phyloP scores from a whole-genome alignment of 2,329 filamentous ascomycete genomes.

The Tolypocladium endophyticum region DNA sequence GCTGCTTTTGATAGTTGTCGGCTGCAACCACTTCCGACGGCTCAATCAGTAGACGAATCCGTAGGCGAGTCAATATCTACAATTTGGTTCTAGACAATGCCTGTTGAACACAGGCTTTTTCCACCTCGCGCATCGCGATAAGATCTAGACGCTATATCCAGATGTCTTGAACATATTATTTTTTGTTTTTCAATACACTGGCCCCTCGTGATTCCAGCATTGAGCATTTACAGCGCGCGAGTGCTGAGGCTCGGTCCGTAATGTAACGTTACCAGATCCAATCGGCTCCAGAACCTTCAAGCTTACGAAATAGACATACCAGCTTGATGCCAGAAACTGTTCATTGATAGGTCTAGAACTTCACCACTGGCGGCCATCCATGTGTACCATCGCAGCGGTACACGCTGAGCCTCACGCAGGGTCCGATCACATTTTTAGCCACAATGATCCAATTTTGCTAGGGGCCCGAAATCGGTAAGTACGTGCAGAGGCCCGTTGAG shows the following conservation, averaged over 20 bases:
- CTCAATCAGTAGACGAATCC: neutral
- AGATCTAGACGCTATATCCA: neutral
- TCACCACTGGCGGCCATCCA: neutral
- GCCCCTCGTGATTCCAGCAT: neutral
- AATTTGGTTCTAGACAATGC: neutral
- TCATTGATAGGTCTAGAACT: neutral
- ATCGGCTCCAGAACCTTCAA: neutral
- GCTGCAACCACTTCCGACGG: neutral
- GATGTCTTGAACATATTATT: neutral
- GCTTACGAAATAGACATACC: neutral
- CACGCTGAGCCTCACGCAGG: neutral
- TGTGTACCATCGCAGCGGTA: neutral
- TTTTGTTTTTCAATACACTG: neutral
- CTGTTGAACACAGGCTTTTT: neutral
- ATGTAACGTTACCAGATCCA: neutral
- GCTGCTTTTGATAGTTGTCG: neutral
- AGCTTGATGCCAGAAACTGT: neutral
- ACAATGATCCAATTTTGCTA: neutral
- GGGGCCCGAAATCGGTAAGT: neutral
- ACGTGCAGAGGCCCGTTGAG: neutral
- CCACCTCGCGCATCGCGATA: neutral
- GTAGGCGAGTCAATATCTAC: neutral
- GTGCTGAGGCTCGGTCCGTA: neutral
- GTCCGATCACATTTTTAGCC: neutral
- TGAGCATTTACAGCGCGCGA: neutral